A percentile compares a stretch with the other conserved stretches of the same genome.
These are phyloP conservation scores for Podospora fimiseda DNA, from an alignment of 495 filamentous ascomycete species.

Conservation along the genomic window DNA sequence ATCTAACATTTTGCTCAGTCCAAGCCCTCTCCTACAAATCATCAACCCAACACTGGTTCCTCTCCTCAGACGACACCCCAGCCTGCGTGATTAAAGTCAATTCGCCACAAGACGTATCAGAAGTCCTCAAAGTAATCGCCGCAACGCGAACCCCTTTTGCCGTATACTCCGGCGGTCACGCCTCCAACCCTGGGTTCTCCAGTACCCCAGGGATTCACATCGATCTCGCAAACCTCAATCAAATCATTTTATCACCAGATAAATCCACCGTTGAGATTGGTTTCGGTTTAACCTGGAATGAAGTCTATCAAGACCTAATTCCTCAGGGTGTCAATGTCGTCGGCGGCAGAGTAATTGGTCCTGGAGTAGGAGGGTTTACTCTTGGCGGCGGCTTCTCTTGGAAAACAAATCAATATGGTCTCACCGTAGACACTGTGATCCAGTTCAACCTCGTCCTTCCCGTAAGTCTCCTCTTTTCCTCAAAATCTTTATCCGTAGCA, in stretches of 20 bases:
- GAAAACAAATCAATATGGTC: conserved; percentile 27
- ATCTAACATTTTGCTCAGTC: background rate
- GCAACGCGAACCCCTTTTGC: conserved; percentile 30
- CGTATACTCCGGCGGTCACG: conserved; percentile 41
- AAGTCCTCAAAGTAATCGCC: conserved; percentile 16
- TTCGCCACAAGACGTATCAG: conserved; percentile 16
- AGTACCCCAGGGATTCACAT: conserved; percentile 29
- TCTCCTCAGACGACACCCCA: conserved; percentile 14
- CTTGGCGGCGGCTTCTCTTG: conserved; percentile 27
- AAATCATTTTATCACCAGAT: conserved; percentile 23
- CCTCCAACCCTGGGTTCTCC: conserved; percentile 22
- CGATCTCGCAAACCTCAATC: conserved; percentile 19
- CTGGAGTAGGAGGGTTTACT: conserved; percentile 24
- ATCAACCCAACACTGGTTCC: conserved; percentile 18
- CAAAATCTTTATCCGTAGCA: background rate
- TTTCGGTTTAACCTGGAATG: conserved; percentile 19
- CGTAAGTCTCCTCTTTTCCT: conserved; percentile 8
- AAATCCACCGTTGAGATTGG: conserved; percentile 43
- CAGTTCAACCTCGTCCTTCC: conserved; percentile 20
- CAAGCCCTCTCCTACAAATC: background rate
- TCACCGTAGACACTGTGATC: conserved; percentile 22
- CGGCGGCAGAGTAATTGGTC: conserved; percentile 20
- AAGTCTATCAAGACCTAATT: conserved; percentile 17
- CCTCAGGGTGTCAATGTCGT: conserved; percentile 18
- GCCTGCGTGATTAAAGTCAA: conserved; percentile 17